Evolutionary conservation across 2,329 filamentous ascomycete species (phyloP).

Genomic region (Neonectria faginata): DNA sequence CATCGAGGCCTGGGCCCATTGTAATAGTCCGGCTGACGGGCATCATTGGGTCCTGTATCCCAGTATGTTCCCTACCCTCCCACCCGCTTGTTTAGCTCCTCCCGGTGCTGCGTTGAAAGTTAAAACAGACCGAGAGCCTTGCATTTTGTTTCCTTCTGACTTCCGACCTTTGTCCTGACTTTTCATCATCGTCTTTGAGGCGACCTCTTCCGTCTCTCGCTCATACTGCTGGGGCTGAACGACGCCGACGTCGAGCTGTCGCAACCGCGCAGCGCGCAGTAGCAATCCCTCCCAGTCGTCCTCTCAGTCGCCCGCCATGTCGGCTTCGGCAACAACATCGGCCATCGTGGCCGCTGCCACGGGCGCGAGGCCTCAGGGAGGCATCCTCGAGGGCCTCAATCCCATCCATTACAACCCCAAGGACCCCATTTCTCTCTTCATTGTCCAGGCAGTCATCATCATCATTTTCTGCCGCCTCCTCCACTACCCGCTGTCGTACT

Average conservation of each 20-base stretch:
- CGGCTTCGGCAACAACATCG: slow-evolving; percentile 38
- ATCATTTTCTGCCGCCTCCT: slow-evolving; percentile 64
- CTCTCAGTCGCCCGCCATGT: slow-evolving; percentile 29
- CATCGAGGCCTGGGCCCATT: slow-evolving; percentile 3
- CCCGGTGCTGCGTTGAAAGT: neutral
- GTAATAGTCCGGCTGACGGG: neutral
- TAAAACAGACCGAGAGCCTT: slow-evolving; percentile 1
- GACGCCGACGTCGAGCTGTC: neutral
- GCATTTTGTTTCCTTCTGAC: neutral
- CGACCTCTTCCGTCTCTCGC: neutral
- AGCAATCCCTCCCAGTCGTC: neutral
- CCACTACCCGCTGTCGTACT: slow-evolving; percentile 80
- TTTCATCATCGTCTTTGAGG: neutral
- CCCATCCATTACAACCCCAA: slow-evolving; percentile 76
- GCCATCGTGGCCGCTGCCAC: slow-evolving; percentile 47
- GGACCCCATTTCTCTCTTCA: slow-evolving; percentile 71
- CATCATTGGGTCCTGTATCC: slow-evolving; percentile 2
- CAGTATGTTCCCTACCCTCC: neutral
- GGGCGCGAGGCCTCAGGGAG: slow-evolving; percentile 60
- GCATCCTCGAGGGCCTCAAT: slow-evolving; percentile 77
- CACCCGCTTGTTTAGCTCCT: slow-evolving; percentile 8
- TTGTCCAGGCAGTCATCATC: slow-evolving; percentile 56
- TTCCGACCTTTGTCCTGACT: neutral
- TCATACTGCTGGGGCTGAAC: neutral
- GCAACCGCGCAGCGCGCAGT: neutral